A percentile compares a stretch with the other conserved stretches of the same genome.
Evolutionary conservation across 78 protist species (phyloP).

Genomic region (Isochrysis galbana): DNA sequence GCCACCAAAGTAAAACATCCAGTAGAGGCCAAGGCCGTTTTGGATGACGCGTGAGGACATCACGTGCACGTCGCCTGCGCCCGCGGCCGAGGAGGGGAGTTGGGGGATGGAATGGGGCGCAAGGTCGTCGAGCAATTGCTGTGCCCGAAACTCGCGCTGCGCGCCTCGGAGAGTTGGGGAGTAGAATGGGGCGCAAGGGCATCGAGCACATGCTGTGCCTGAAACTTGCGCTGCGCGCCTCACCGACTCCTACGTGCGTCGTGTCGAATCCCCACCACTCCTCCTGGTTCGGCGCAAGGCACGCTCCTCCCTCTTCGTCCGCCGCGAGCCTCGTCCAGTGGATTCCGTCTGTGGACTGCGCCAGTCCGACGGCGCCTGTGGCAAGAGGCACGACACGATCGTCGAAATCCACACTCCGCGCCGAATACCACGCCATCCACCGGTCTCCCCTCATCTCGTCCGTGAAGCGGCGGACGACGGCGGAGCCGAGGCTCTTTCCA

Average conservation of each 20-base stretch:
- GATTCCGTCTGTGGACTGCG: background rate
- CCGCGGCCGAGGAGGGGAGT: too few species aligned
- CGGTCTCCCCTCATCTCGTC: constrained; percentile 4
- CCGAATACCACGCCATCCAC: constrained; percentile 1
- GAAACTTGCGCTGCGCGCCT: too few species aligned
- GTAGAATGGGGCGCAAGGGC: too few species aligned
- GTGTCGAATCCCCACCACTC: background rate
- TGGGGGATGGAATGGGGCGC: too few species aligned
- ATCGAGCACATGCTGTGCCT: too few species aligned
- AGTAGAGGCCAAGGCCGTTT: background rate
- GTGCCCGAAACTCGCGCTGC: too few species aligned
- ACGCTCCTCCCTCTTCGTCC: background rate
- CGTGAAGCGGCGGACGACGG: background rate
- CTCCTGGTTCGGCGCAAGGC: background rate
- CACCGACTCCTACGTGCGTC: constrained; percentile 15
- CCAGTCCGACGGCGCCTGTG: background rate
- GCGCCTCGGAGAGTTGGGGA: too few species aligned
- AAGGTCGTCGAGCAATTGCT: too few species aligned
- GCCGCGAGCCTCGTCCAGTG: background rate
- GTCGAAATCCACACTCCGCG: background rate
- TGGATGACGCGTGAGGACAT: background rate
- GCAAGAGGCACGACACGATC: background rate
- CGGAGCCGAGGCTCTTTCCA: background rate
- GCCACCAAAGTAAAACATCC: background rate
- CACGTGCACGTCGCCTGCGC: constrained; percentile 2